phyloP scores from a whole-genome alignment of 2,329 filamentous ascomycete genomes.

The Verticillium isaacii region DNA sequence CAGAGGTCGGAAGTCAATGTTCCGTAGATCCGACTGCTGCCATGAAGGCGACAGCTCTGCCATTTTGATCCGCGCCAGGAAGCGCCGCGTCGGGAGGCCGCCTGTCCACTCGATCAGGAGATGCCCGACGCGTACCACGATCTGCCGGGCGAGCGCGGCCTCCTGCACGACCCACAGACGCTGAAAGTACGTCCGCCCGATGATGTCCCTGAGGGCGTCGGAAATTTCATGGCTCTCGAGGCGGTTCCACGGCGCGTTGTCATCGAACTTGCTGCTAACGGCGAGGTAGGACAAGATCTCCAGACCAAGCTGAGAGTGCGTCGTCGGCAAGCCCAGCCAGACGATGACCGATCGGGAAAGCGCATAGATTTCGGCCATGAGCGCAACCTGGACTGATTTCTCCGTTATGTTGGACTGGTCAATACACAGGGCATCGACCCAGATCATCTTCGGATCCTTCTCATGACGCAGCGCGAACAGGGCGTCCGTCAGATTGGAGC shows the following conservation, averaged over 20 bases:
- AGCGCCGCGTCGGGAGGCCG: background rate
- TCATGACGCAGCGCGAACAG: slow-evolving; percentile 12
- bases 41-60: background rate
- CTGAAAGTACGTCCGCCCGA: slow-evolving; percentile 29
- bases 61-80: slow-evolving; percentile 1
- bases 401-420: slow-evolving; percentile 5
- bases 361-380: slow-evolving; percentile 15
- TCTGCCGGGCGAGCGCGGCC: slow-evolving; percentile 16
- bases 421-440: slow-evolving; percentile 21
- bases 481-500: slow-evolving; percentile 13
- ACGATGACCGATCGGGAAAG: slow-evolving; percentile 12
- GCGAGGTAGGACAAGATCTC: slow-evolving; percentile 9
- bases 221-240: background rate
- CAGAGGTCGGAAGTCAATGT: background rate
- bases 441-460: slow-evolving; percentile 7
- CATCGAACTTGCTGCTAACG: background rate
- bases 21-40: background rate
- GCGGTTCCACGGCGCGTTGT: slow-evolving; percentile 10
- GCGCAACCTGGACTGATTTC: slow-evolving; percentile 2
- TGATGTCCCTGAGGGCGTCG: slow-evolving; percentile 21
- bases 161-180: slow-evolving; percentile 27
- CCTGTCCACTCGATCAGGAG: background rate
- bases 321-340: slow-evolving; percentile 15
- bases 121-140: slow-evolving; percentile 10
- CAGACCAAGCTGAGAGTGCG: slow-evolving; percentile 11